Percentiles rank a stretch among this genome's conserved stretches.
Evolutionary conservation across 2,329 filamentous ascomycete genomes (phyloP).

Genomic region (Fusarium temperatum): DNA sequence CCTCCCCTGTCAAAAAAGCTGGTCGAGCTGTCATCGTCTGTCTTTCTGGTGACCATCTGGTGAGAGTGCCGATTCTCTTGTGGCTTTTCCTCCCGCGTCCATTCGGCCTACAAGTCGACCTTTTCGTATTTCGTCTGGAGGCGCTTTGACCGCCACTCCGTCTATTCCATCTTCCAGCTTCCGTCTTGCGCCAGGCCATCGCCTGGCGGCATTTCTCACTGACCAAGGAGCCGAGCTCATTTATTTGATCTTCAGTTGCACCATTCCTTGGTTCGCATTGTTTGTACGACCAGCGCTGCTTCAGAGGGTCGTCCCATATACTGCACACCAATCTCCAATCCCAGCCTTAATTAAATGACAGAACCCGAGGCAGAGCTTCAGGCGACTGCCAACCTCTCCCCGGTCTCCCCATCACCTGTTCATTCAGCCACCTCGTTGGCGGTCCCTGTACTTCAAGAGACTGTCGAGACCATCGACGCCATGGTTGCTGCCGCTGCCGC

Average conservation of each 20-base stretch:
- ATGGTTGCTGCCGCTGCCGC: conserved; percentile 50
- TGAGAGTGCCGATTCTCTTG: conserved; percentile 12
- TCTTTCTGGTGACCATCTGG: conserved; percentile 9
- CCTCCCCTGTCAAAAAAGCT: conserved; percentile 20
- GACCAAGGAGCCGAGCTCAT: conserved; percentile 30
- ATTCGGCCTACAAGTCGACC: conserved; percentile 8
- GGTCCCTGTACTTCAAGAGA: conserved; percentile 62
- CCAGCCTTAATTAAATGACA: conserved; percentile 52
- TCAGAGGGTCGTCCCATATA: conserved; percentile 23
- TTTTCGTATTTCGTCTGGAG: conserved; percentile 14
- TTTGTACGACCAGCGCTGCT: conserved; percentile 32
- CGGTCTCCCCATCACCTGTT: conserved; percentile 60
- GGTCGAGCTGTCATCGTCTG: not conserved
- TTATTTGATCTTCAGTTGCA: conserved; percentile 26
- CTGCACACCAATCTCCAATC: conserved; percentile 26
- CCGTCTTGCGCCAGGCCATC: conserved; percentile 30
- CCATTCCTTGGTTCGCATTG: conserved; percentile 27
- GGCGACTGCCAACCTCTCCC: conserved; percentile 63
- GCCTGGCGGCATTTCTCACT: conserved; percentile 33
- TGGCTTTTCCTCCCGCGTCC: conserved; percentile 10
- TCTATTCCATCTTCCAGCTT: conserved; percentile 20
- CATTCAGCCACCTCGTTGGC: conserved; percentile 57
- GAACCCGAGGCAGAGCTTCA: conserved; percentile 56
- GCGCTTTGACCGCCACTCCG: conserved; percentile 24
- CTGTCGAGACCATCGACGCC: conserved; percentile 60